phyloP scores from a whole-genome alignment of 2,329 filamentous ascomycete genomes.

The Penicillium expansum region DNA sequence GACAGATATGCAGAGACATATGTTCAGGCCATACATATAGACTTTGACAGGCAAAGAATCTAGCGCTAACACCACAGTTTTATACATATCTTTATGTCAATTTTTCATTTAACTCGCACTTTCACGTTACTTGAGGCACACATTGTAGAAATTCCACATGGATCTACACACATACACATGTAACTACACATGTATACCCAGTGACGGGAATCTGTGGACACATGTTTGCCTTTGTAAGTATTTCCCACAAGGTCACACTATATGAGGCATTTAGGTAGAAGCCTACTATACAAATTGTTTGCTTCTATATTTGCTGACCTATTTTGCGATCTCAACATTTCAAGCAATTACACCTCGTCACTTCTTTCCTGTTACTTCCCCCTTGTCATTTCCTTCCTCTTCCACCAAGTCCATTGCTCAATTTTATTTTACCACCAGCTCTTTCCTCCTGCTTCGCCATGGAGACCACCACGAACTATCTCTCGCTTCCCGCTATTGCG shows the following conservation, averaged over 20 bases:
- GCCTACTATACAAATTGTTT: not conserved
- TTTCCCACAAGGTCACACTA: too few species aligned
- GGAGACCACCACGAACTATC: not conserved
- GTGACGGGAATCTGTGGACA: too few species aligned
- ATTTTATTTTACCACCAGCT: not conserved
- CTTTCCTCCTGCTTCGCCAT: not conserved
- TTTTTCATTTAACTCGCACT: not conserved
- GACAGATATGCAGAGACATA: not conserved
- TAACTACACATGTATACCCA: too few species aligned
- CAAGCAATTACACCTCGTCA: not conserved
- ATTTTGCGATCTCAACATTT: not conserved
- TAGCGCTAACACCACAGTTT: too few species aligned
- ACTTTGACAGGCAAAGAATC: too few species aligned
- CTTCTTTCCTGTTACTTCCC: not conserved
- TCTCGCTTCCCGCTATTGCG: not conserved
- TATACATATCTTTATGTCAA: not conserved
- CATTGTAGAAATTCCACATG: not conserved
- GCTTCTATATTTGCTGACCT: not conserved
- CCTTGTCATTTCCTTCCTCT: not conserved
- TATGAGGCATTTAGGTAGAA: not conserved
- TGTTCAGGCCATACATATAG: not conserved
- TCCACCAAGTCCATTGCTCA: not conserved
- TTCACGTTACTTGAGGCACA: not conserved
- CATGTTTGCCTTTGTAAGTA: too few species aligned
- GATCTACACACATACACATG: rapidly evolving